These are phyloP conservation scores for Microbotryum silenes-acaulis DNA, from an alignment of 1,284 basidiomycete genomes.

Conservation along the genomic window DNA sequence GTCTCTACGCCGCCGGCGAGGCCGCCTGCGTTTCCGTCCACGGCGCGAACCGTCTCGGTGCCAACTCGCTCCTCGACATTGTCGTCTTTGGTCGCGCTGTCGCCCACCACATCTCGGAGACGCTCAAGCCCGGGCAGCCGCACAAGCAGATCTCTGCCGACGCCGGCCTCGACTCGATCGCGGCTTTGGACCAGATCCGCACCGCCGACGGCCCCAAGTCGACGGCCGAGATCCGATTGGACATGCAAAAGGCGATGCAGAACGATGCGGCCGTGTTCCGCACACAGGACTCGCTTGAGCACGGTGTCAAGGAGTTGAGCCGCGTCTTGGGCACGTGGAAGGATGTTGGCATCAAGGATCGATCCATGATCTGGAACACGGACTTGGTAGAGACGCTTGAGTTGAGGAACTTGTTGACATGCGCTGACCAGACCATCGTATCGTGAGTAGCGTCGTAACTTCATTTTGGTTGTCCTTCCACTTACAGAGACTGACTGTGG, in stretches of 20 bases:
- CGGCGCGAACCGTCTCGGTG: conserved; percentile 98
- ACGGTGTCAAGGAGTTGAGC: conserved; percentile 81
- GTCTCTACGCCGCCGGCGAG: conserved; percentile 97
- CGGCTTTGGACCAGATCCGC: conserved; percentile 83
- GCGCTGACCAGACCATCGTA: conserved; percentile 90
- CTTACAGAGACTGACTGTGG: no score
- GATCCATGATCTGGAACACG: conserved; percentile 99
- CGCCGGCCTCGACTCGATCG: conserved; percentile 77
- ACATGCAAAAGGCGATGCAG: conserved; percentile 97
- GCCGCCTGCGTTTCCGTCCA: conserved; percentile 99
- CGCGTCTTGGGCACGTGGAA: conserved; percentile 80
- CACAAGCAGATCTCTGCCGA: conserved; percentile 85
- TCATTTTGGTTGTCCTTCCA: no score
- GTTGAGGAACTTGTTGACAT: conserved; percentile 89
- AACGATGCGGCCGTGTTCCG: conserved; percentile 51
- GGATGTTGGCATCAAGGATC: conserved; percentile 91
- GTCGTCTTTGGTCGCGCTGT: conserved; percentile 99
- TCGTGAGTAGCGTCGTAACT: conserved; percentile 40
- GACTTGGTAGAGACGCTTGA: conserved; percentile 96
- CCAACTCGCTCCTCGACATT: conserved; percentile 97
- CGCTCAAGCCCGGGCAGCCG: conserved; percentile 75
- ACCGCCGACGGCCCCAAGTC: conserved; percentile 70
- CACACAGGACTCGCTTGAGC: conserved; percentile 81
- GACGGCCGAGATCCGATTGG: conserved; percentile 82
- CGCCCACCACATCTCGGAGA: conserved; percentile 96